These are phyloP conservation scores for Claviceps purpurea DNA, from an alignment of 2,329 filamentous ascomycete species.

Conservation along the genomic window DNA sequence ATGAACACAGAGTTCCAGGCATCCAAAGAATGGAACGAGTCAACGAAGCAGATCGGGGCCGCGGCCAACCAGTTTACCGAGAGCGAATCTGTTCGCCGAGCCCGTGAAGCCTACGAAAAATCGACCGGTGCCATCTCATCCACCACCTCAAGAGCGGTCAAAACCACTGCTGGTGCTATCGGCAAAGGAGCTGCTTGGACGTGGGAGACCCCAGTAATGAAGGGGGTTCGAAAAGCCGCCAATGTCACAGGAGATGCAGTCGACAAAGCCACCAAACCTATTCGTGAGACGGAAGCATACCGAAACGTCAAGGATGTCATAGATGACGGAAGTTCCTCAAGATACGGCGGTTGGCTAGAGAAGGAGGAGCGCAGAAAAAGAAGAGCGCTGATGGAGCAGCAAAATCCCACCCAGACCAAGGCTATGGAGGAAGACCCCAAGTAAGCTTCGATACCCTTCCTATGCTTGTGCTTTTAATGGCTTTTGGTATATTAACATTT, in stretches of 20 bases:
- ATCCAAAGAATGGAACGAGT: conserved; percentile 98
- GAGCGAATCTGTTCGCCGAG: conserved; percentile 78
- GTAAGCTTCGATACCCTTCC: conserved; percentile 34
- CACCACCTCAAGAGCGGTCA: conserved; percentile 67
- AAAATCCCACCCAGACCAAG: conserved; percentile 38
- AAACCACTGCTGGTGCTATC: conserved; percentile 72
- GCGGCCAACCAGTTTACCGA: conserved; percentile 85
- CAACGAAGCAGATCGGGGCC: conserved; percentile 83
- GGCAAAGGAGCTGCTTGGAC: conserved; percentile 92
- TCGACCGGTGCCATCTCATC: conserved; percentile 73
- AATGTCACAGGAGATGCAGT: conserved; percentile 74
- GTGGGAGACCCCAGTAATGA: conserved; percentile 89
- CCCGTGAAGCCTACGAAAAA: conserved; percentile 73
- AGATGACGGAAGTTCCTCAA: conserved; percentile 88
- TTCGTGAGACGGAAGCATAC: conserved; percentile 87
- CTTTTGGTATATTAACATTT: not conserved
- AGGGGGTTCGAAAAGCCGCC: conserved; percentile 77
- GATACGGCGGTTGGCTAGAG: conserved; percentile 93
- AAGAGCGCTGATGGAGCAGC: conserved; percentile 60
- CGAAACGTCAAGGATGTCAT: conserved; percentile 93
- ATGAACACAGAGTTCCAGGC: conserved; percentile 86
- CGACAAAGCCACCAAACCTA: conserved; percentile 88
- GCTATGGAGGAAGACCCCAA: conserved; percentile 72
- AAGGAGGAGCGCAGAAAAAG: conserved; percentile 82
- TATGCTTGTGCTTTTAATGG: conserved; percentile 20